phyloP scores from a whole-genome alignment of 257 asterid genomes.

The Solanum virginianum region DNA sequence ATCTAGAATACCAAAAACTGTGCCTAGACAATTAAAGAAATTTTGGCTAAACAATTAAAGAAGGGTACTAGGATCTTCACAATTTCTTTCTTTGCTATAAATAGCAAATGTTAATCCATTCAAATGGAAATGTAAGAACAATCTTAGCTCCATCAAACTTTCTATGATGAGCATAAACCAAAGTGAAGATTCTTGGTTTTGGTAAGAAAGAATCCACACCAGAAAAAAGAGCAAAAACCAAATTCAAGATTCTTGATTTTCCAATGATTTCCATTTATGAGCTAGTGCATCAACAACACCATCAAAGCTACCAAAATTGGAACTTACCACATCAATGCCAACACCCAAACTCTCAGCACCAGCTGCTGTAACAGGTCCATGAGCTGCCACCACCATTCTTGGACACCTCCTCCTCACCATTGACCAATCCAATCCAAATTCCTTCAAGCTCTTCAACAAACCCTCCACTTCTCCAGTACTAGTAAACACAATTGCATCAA shows the following conservation, averaged over 20 bases:
- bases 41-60: background rate
- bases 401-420: slow-evolving; percentile 61
- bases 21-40: background rate
- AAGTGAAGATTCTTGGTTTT: background rate
- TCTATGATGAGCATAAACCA: background rate
- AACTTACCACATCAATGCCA: slow-evolving; percentile 60
- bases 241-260: background rate
- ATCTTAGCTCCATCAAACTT: background rate
- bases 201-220: background rate
- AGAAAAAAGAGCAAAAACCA: background rate
- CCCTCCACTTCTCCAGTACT: slow-evolving; percentile 90
- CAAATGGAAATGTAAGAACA: background rate
- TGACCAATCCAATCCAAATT: slow-evolving; percentile 55
- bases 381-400: slow-evolving; percentile 64
- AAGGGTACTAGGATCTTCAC: background rate
- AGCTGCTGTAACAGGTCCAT: slow-evolving; percentile 83
- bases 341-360: slow-evolving; percentile 80
- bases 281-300: slow-evolving; percentile 63
- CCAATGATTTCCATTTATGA: slow-evolving; percentile 20
- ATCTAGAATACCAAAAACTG: background rate
- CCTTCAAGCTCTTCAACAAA: slow-evolving; percentile 59
- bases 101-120: background rate
- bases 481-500: slow-evolving; percentile 74
- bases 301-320: slow-evolving; percentile 52
- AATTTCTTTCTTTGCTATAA: background rate